Conservation (phyloP, 148 eudicot species). For the Chenopodium formosanum region DNA sequence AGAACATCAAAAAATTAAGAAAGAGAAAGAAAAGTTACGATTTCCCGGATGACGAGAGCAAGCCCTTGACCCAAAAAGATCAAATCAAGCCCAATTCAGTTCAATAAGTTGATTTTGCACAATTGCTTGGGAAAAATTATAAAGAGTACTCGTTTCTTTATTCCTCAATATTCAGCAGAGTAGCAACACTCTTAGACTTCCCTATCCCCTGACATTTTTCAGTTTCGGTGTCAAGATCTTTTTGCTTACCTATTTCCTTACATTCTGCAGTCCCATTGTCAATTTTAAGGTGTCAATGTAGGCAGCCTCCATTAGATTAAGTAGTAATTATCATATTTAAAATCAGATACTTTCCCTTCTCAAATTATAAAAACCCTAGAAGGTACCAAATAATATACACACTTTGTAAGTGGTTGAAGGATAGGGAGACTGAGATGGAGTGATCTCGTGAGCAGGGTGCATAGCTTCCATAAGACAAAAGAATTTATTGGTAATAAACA, state of each 20-base stretch:
- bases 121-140: too few relatives aligned
- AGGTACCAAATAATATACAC: neutral
- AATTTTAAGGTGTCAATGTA: neutral
- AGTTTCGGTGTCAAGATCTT: neutral
- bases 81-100: too few relatives aligned
- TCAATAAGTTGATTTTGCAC: too few relatives aligned
- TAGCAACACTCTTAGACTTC: too few relatives aligned
- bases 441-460: too few relatives aligned
- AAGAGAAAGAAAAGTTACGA: conserved; percentile 42
- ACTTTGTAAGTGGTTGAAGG: neutral
- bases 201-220: too few relatives aligned
- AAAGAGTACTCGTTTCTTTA: too few relatives aligned
- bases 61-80: conserved; percentile 35
- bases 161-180: too few relatives aligned
- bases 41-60: conserved; percentile 81
- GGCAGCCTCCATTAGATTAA: neutral
- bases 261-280: neutral
- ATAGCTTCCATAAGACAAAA: too few relatives aligned
- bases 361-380: neutral
- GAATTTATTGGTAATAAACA: too few relatives aligned
- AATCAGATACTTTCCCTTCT: neutral
- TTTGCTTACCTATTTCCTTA: neutral
- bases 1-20: conserved; percentile 10
- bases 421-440: too few relatives aligned
- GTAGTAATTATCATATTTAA: neutral